A percentile compares a stretch with the other conserved stretches of the same genome.
Conservation (phyloP, 148 eudicot genomes). For the Fagopyrum homotropicum region DNA sequence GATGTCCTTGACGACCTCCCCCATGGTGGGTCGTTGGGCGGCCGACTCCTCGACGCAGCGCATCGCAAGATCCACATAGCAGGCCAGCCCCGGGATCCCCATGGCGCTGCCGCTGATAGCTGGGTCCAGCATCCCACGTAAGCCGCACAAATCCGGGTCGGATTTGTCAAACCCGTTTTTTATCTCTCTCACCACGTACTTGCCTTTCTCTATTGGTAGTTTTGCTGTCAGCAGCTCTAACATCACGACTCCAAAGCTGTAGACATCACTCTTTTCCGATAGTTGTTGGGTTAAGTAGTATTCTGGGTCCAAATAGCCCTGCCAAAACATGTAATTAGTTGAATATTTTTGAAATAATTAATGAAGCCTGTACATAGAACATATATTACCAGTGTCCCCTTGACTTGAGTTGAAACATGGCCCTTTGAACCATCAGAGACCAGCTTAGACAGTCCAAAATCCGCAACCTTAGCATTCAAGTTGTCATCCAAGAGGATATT, state of each 20-base stretch:
- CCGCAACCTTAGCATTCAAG: slow-evolving; percentile 84
- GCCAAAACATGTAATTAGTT: background rate
- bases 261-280: slow-evolving; percentile 94
- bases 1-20: slow-evolving; percentile 67
- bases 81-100: slow-evolving; percentile 33
- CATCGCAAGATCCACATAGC: slow-evolving; percentile 44
- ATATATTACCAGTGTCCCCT: slow-evolving; percentile 70
- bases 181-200: slow-evolving; percentile 77
- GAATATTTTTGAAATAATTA: background rate
- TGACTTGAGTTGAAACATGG: slow-evolving; percentile 93
- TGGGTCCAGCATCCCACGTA: slow-evolving; percentile 61
- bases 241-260: slow-evolving; percentile 89
- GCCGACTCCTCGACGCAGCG: slow-evolving; percentile 52
- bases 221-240: slow-evolving; percentile 68
- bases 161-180: slow-evolving; percentile 35
- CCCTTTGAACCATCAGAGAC: slow-evolving; percentile 64
- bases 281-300: slow-evolving; percentile 91
- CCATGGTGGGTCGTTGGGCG: slow-evolving; percentile 46
- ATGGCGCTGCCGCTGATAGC: slow-evolving; percentile 24
- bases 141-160: slow-evolving; percentile 46
- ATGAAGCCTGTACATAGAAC: background rate
- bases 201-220: slow-evolving; percentile 84
- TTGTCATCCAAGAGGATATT: slow-evolving; percentile 82
- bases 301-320: slow-evolving; percentile 97
- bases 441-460: slow-evolving; percentile 86